A percentile compares a stretch with the other conserved stretches of the same genome.
Conservation (phyloP, 148 eudicot species). For the Hydrangea macrophylla region DNA sequence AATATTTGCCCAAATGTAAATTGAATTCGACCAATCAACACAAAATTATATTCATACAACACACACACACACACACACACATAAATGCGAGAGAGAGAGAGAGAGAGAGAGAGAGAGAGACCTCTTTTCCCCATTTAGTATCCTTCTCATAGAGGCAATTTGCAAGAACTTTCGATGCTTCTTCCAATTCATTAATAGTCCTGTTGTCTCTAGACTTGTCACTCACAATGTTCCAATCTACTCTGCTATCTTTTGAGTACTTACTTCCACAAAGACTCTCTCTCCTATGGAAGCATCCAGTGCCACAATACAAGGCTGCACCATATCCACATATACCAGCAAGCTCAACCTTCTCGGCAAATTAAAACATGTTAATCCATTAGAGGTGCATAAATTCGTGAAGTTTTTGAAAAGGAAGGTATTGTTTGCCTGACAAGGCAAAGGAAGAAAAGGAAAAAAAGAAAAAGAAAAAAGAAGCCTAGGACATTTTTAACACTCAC, state of each 20-base stretch:
- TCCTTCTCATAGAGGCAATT: constrained; percentile 42
- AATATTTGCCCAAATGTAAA: too few relatives aligned
- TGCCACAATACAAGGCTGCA: constrained; percentile 35
- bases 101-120: constrained; percentile 9
- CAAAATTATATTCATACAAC: too few relatives aligned
- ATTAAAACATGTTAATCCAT: neutral
- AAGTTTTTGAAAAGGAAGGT: too few relatives aligned
- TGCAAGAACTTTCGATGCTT: constrained; percentile 33
- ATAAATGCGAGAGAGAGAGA: neutral
- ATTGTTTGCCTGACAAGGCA: too few relatives aligned
- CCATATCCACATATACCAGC: constrained; percentile 36
- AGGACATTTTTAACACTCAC: constrained; percentile 9
- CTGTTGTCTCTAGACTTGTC: neutral
- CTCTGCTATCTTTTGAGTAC: constrained; percentile 11
- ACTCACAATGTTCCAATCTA: constrained; percentile 8
- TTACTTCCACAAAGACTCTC: constrained; percentile 32
- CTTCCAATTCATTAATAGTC: constrained; percentile 33
- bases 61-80: neutral
- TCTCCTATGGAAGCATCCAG: constrained; percentile 49
- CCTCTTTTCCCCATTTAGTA: constrained; percentile 53
- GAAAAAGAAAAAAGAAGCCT: too few relatives aligned
- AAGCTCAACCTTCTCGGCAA: constrained; percentile 36
- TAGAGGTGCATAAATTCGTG: too few relatives aligned
- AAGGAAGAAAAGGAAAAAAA: neutral
- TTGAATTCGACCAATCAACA: too few relatives aligned